Conservation (phyloP, 352 stramenopile genomes). For the Discostella stelligera region DNA sequence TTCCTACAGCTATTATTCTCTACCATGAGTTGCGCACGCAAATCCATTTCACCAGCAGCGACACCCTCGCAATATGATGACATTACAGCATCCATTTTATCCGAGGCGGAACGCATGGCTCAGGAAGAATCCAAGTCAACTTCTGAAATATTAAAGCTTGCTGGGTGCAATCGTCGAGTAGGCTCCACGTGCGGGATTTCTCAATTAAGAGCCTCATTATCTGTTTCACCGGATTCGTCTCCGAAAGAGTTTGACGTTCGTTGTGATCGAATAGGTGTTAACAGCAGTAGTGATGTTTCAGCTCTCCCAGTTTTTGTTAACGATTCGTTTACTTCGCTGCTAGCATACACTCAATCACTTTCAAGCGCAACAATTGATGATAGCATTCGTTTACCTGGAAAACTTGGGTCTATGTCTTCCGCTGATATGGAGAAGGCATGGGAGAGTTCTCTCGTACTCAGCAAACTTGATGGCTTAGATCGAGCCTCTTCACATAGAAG, state of each 20-base stretch:
- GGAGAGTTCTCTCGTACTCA: constrained; percentile 19
- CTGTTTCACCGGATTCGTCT: not conserved
- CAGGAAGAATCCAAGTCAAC: constrained; percentile 33
- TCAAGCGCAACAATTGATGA: constrained; percentile 12
- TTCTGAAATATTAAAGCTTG: constrained; percentile 33
- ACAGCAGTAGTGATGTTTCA: not conserved
- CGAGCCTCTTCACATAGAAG: constrained; percentile 12
- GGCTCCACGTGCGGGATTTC: not conserved
- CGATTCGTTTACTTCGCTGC: not conserved
- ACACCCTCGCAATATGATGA: constrained; percentile 14
- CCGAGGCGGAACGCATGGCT: constrained; percentile 26
- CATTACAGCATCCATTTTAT: constrained; percentile 34
- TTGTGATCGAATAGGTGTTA: not conserved
- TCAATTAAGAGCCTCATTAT: not conserved
- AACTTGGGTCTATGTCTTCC: constrained; percentile 25
- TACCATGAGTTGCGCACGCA: not conserved
- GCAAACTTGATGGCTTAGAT: constrained; percentile 38
- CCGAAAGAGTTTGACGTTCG: not conserved
- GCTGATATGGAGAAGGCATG: constrained; percentile 16
- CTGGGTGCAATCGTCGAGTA: constrained; percentile 14
- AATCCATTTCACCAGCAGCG: constrained; percentile 1
- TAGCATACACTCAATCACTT: constrained; percentile 12
- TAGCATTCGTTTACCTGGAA: constrained; percentile 27
- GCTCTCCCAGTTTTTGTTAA: constrained; percentile 3
- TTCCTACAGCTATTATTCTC: too few species aligned